Evolutionary conservation across 805 yeast genomes (phyloP), one percentile per base, ranked within the genome.

Genomic region (Cyberlindnera veronae): DNA sequence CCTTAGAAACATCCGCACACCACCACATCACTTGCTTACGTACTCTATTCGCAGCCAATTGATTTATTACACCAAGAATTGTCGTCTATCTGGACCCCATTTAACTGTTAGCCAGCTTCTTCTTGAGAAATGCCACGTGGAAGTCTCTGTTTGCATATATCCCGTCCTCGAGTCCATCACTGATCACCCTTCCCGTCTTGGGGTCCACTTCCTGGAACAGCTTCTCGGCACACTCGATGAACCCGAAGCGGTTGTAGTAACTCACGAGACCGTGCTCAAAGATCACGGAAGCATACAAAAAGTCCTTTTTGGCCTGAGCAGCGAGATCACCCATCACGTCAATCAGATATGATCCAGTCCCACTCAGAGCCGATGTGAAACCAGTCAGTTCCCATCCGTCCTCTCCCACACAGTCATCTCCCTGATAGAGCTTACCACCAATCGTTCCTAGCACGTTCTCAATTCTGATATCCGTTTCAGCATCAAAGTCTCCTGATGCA

Each of bases 361-460:
- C 55, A 27, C 36, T 42, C 6, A 16, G 17, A n/a, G 41, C 47
- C 1, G 59, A 54, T 2, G 48, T 42, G 18, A 54, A 50, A 3
- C 44, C 59, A 1, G 55, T 51, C 5, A 51, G 34, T 16, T 54
- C 57, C 51, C 46, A 41, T 1, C 51, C 51, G 13, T 7, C 10
- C 8, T 29, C 15, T 6, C 29, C 32, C 6, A 7, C 35, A 12
- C 20, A 6, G 11, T 13, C 32, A n/a, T 32, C 37, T 3, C 29
- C 35, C 11, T 32, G 20, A 22, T 36, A 38, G 5, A 15, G 26
- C 23, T 51, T 51, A 2, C 32, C 38, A 3, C 53, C 56, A n/a
- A 46, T 24, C 1, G 53, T 46, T 9, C 54, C 56, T 5, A 47
- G 38, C 2, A 51, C 39, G 18, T 47, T 40, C 2, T 36, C 39